Evolutionary conservation across 2,329 filamentous ascomycete species (phyloP), one percentile per base, ranked within the genome.

Genomic region (Plectosphaerella sp.): DNA sequence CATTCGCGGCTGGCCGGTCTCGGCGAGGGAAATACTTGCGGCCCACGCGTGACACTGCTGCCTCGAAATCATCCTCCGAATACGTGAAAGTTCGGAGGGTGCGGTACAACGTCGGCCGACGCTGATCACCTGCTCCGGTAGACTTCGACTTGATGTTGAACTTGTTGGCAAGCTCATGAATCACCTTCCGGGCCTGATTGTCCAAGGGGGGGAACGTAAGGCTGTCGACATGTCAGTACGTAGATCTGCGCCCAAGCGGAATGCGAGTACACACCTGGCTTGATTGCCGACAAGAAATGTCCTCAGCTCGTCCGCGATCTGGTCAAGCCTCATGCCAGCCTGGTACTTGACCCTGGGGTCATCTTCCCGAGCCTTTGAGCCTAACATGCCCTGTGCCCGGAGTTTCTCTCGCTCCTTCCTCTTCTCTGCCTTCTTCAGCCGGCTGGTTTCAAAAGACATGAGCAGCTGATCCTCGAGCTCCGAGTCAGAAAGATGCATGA

Each of bases 91-190:
- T 96, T 20, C 78, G 76, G 3, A 74, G 74, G 0, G 88, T 93
- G 61, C 92, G 91, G 57, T 86, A 86, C 2, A 97, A 77, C 1
- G 89, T 78, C 0, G 91, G 88, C 58, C 89, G 90, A 25, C 94
- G 84, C 48, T 83, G 79, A 20, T 81, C 78, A 8, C 87, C 91
- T 48, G 80, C 80, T 2, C 93, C 93, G 18, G 82, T 80, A 0
- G 92, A 97, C 63, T 92, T 90, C 3, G 92, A 96, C 57, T 87
- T 93, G 54, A 97, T 73, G 15, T 84, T 85, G 64, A 97, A 83
- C 37, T 79, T 79, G 61, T 82, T 82, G 12, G 90, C 91, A 39
- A 96, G 69, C 54, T 90, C 82, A 66, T 99, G 94, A 16, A 97
- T 78, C 6, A 84, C 73, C 65, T 90, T 92, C 48, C 94, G 86